Base-by-base conservation (phyloP, 768 basidiomycete genomes). In the Trametes cinnabarina region DNA sequence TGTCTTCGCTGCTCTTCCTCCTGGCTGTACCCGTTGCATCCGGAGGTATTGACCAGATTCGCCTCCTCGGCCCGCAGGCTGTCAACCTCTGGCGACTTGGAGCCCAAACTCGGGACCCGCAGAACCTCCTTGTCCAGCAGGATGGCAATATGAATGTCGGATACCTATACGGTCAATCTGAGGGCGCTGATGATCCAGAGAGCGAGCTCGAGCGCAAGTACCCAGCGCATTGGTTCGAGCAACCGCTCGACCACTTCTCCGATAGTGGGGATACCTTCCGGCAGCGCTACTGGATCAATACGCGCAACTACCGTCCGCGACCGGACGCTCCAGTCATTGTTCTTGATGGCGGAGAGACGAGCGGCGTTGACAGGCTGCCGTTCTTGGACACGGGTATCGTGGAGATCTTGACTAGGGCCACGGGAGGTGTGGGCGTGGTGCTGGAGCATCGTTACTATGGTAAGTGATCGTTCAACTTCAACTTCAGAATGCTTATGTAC, bases 241-340 rank as follows among this genome's bases (percentile, higher is more conserved):
- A 98, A 67, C 92, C 90, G 2, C 73, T 96, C 60, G 92, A 95
- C 68, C 94, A 98, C 68, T 88, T 89, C 25, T 23, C 54, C 41
- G 69, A 75, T 12, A 73, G 75, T 10, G 73, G 75, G 41, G 80
- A 82, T 41, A 90, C 85, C 0, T 98, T 92, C 73, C 73, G 79
- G 50, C 94, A 98, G 68, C 82, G 96, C 19, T 99, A 93, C 72
- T 99, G 96, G 96, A 78, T 95, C 35, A 94, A 87, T 67, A 82
- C 83, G 19, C 81, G 90, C 32, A 85, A 92, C 70, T 98, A 95
- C 71, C 76, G 82, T 53, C 78, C 85, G 0, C 79, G 85, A 6
- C 72, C 79, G 2, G 84, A 86, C 42, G 90, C 86, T 2, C 96
- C 95, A 0, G 92, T 98, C 20, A 87, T 93, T 63, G 83, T 98